Evolutionary conservation across 345 rosid genomes (phyloP), one percentile per base, ranked within the genome.

Genomic region (Physaria fendleri): DNA sequence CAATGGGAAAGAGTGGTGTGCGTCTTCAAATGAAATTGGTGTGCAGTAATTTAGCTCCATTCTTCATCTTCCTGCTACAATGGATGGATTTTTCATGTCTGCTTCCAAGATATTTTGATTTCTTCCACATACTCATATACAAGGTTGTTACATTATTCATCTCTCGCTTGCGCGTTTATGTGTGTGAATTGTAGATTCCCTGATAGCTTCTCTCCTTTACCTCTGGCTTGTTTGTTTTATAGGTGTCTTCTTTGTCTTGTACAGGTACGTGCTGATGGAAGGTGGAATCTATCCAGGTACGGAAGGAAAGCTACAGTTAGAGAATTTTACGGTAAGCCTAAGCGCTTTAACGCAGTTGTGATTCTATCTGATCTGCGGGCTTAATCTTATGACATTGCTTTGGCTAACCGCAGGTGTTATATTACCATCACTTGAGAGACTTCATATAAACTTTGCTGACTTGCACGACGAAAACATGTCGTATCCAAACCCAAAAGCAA

Each of bases 221-320:
- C 39, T 20, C 32, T 44, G 46, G 65, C 45, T 50, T 71, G 48
- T 54, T 47, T 66, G 62, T 48, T 33, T 43, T 46, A 54, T 51
- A 43, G 55, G 43, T 41, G 65, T 57, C 51, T 66, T 66, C 35
- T 57, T 66, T 40, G 33, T 47, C 71, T 57, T 66, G 59, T 59
- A 22, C 73, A 92, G 98, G 93, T 83, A 27, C 77, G 80, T 22
- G 56, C 78, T 7, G 81, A 92, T 69, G 90, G 84, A 44, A 66
- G 75, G 58, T 76, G 82, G 37, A 75, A 59, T 28, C 57, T 71
- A 21, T 66, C 95, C 6, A 59, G 72, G 8, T 79, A 72, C 51
- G 97, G 95, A 68, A 86, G 98, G 72, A 92, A 92, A 71, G 97
- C 98, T 15, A 80, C 97, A 5, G 66, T 88, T 59, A 83, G 77